Evolutionary conservation across 2,329 filamentous ascomycete species (phyloP).

Genomic region (Neobulgaria alba): DNA sequence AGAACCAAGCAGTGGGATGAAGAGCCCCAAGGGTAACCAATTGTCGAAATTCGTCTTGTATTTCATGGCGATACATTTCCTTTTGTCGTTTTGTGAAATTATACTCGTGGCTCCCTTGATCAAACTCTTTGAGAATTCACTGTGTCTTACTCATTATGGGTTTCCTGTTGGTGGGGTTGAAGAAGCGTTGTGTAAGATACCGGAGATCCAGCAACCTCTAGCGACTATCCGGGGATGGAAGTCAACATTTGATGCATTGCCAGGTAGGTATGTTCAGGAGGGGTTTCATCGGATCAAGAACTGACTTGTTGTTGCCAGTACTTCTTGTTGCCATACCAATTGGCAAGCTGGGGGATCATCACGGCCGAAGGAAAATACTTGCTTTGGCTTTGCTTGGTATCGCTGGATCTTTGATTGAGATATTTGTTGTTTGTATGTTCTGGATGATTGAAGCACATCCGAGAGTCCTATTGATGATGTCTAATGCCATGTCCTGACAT

Average conservation of each 20-base stretch:
- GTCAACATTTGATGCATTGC: constrained; percentile 23
- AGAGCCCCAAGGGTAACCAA: neutral
- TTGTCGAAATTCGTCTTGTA: constrained; percentile 16
- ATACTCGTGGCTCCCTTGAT: constrained; percentile 25
- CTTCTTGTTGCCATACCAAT: constrained; percentile 26
- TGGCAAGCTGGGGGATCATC: constrained; percentile 24
- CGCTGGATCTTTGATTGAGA: constrained; percentile 15
- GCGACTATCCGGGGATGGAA: constrained; percentile 28
- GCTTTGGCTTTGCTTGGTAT: constrained; percentile 22
- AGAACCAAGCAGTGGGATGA: too few species aligned
- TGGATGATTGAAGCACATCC: neutral
- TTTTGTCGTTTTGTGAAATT: constrained; percentile 25
- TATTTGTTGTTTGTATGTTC: constrained; percentile 25
- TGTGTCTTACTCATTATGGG: constrained; percentile 22
- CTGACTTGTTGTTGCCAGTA: constrained; percentile 13
- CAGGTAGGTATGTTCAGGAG: too few species aligned
- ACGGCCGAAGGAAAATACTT: constrained; percentile 23
- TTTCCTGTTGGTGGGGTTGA: constrained; percentile 17
- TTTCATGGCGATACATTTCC: constrained; percentile 27
- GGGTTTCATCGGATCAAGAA: too few species aligned
- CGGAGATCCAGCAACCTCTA: constrained; percentile 21
- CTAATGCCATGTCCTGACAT: neutral
- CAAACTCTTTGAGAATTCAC: constrained; percentile 24
- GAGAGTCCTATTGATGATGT: neutral
- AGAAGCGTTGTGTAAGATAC: constrained; percentile 22